Evolutionary conservation across 2,329 filamentous ascomycete genomes (phyloP).

Genomic region (Herpotrichia juniperi): DNA sequence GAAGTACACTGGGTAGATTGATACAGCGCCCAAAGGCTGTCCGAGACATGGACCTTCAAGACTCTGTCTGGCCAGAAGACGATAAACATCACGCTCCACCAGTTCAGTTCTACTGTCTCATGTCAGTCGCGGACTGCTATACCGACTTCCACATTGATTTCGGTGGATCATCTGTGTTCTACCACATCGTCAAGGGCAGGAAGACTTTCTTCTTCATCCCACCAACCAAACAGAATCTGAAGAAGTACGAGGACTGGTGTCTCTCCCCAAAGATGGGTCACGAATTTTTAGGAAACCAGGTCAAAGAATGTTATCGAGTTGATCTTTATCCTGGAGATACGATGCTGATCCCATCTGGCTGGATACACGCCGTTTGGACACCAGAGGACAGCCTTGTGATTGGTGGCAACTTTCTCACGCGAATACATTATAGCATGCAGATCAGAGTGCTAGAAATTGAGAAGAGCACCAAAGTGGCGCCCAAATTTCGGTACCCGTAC

Average conservation of each 20-base stretch:
- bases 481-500: slow-evolving; percentile 70
- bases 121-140: slow-evolving; percentile 74
- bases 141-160: slow-evolving; percentile 77
- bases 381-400: slow-evolving; percentile 72
- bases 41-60: slow-evolving; percentile 65
- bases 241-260: slow-evolving; percentile 75
- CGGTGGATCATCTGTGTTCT: slow-evolving; percentile 73
- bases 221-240: slow-evolving; percentile 70
- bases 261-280: slow-evolving; percentile 69
- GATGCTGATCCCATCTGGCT: slow-evolving; percentile 73
- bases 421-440: slow-evolving; percentile 70
- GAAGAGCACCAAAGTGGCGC: slow-evolving; percentile 69
- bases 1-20: slow-evolving; percentile 65
- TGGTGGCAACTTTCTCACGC: slow-evolving; percentile 72
- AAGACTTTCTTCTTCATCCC: slow-evolving; percentile 77
- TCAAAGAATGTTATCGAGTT: slow-evolving; percentile 70
- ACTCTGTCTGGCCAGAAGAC: slow-evolving; percentile 61
- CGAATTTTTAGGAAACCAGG: slow-evolving; percentile 68
- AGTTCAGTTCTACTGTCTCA: slow-evolving; percentile 72
- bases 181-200: slow-evolving; percentile 71
- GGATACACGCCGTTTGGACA: slow-evolving; percentile 76
- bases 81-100: slow-evolving; percentile 65
- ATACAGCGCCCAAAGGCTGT: slow-evolving; percentile 69
- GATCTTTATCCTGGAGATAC: slow-evolving; percentile 71
- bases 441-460: slow-evolving; percentile 70